phyloP scores from a whole-genome alignment of 257 asterid species.

The Salvia hispanica region DNA sequence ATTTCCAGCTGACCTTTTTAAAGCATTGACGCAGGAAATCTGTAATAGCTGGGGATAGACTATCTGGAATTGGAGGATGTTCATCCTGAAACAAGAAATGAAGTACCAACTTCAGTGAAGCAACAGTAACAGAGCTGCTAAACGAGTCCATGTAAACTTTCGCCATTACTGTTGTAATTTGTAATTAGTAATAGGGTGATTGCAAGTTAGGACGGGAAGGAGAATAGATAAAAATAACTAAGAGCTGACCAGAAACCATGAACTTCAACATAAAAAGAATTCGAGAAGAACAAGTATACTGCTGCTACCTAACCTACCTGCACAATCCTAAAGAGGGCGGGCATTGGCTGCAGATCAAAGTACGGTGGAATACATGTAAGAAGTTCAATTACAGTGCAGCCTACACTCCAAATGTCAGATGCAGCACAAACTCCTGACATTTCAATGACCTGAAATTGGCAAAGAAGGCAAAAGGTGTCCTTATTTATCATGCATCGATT shows the following conservation, averaged over 20 bases:
- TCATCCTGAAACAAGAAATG: slow-evolving; percentile 55
- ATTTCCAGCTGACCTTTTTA: slow-evolving; percentile 58
- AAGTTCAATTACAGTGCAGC: slow-evolving; percentile 98
- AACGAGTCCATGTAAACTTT: slow-evolving; percentile 22
- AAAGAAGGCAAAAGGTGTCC: slow-evolving; percentile 23
- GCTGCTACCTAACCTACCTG: slow-evolving; percentile 63
- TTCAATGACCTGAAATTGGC: slow-evolving; percentile 77
- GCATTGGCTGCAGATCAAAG: slow-evolving; percentile 98
- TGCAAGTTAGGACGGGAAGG: slow-evolving; percentile 12
- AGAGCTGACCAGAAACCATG: slow-evolving; percentile 12
- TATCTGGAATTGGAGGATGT: slow-evolving; percentile 71
- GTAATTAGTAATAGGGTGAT: not conserved
- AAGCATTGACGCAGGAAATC: slow-evolving; percentile 70
- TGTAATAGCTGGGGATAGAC: slow-evolving; percentile 60
- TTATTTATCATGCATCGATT: slow-evolving; percentile 24
- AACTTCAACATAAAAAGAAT: slow-evolving; percentile 11
- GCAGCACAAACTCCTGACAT: slow-evolving; percentile 99
- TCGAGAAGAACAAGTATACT: slow-evolving; percentile 11
- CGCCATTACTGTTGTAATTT: not conserved
- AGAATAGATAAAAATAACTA: not conserved
- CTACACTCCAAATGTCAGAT: slow-evolving; percentile 99
- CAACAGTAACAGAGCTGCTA: slow-evolving; percentile 18
- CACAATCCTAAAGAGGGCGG: slow-evolving; percentile 95
- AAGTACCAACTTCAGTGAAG: slow-evolving; percentile 28
- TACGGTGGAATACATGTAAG: slow-evolving; percentile 97